Base-by-base conservation (phyloP, 805 yeast species). In the Saccharomyces jurei region DNA sequence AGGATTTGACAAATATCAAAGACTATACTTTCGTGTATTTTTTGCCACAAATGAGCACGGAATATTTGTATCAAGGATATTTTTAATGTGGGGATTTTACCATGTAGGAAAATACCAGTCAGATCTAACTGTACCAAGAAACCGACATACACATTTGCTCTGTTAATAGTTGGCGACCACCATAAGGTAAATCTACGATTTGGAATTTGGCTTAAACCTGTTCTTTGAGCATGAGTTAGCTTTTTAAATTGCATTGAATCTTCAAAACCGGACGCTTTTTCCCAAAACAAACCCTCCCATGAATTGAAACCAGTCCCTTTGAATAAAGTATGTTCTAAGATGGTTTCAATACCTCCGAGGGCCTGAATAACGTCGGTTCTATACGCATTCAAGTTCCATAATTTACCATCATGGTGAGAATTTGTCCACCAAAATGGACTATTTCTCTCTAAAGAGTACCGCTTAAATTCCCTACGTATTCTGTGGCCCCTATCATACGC, bases 201-300 rank as follows among this genome's bases (percentile, higher is more conserved):
- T 2, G 99, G 99, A 64, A 94, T 92, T 73, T 94, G 99, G 65
- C 95, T 88, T 60, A 94, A 78, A 67, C 99, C 99, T 4, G 97
- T 86, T 64, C 99, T 78, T 75, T 94, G 99, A 1, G 99, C 99
- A 71, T 92, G 92, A 1, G 99, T 94, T 61, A 94, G 78, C 67
- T 92, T 94, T 70, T 91, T 90, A 71, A 90, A 88, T 68, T 91
- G 92, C 80, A 94, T 80, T 0, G 96, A 87, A 64, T 94, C 99
- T 70, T 94, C 99, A 68, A 91, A 94, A 0, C 99, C 99, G 28
- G 96, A 84, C 0, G 96, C 96, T 67, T 91, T 91, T 66, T 94
- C 99, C 99, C 99, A 94, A 71, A 94, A 94, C 27, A 94, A 74
- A 4, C 99, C 98, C 73, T 94, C 99, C 99, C 99, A 94, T 8